Percentiles rank a stretch among this genome's conserved stretches.
Conservation (phyloP, 768 basidiomycete genomes). For the Pisolithus albus region DNA sequence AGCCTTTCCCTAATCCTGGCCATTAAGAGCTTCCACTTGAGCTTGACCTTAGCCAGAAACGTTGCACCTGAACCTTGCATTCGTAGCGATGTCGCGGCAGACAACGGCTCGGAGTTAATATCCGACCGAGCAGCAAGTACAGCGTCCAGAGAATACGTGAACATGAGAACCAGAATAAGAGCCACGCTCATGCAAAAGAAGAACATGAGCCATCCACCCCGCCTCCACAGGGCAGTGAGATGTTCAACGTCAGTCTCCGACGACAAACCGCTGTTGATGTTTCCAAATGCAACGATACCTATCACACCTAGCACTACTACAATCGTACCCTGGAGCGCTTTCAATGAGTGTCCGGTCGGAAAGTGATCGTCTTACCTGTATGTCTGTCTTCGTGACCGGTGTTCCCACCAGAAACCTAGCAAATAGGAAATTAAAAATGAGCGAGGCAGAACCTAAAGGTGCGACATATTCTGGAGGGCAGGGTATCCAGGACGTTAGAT, state of each 20-base stretch:
- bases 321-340: slow-evolving; percentile 57
- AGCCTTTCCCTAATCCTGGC: slow-evolving; percentile 52
- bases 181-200: slow-evolving; percentile 75
- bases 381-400: slow-evolving; percentile 77
- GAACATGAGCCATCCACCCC: slow-evolving; percentile 85
- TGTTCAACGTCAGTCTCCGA: slow-evolving; percentile 66
- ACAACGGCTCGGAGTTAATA: slow-evolving; percentile 51
- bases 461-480: slow-evolving; percentile 78
- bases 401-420: slow-evolving; percentile 84
- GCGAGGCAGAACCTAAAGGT: slow-evolving; percentile 85
- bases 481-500: slow-evolving; percentile 12
- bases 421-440: slow-evolving; percentile 95
- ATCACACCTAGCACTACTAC: slow-evolving; percentile 79
- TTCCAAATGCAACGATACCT: slow-evolving; percentile 83
- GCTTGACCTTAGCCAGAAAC: slow-evolving; percentile 29
- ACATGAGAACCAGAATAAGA: slow-evolving; percentile 58
- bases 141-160: slow-evolving; percentile 65
- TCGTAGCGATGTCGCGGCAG: slow-evolving; percentile 31
- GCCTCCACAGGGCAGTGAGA: slow-evolving; percentile 78
- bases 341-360: slow-evolving; percentile 1
- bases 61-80: slow-evolving; percentile 13
- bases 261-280: slow-evolving; percentile 73
- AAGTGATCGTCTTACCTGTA: slow-evolving; percentile 48
- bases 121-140: slow-evolving; percentile 68
- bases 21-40: slow-evolving; percentile 42